Evolutionary conservation across 2,329 filamentous ascomycete genomes (phyloP), one percentile per base, ranked within the genome.

Genomic region (Thelonectria rubi): DNA sequence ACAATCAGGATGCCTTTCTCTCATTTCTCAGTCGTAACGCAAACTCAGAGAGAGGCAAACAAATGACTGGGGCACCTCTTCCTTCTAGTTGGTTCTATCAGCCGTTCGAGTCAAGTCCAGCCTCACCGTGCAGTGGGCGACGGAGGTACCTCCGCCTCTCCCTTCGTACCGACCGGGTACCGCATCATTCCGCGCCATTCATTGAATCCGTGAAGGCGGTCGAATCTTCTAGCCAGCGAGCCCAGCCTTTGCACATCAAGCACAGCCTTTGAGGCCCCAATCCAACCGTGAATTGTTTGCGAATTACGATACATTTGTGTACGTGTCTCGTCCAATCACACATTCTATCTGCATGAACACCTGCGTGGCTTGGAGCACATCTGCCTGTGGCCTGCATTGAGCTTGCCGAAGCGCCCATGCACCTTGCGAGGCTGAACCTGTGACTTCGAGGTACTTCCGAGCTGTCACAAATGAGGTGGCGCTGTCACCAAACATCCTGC

Each of bases 141-240:
- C n/a, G 26, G 26, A 30, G 26, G 26, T 30, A 30, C 26, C 26
- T 30, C 26, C 26, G 26, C 45, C n/a, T 37, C 17, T 24, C 18
- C 37, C 46, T 30, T 42, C 46, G 46, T 57, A 57, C 54, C 54
- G 46, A 57, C 54, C 4, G 40, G 54, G 58, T 61, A 47, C 53
- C 53, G 11, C 47, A 37, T 26, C 17, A 26, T 30, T 32, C 20
- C 51, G 51, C 57, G 32, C 51, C 45, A 55, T 57, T 24, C n/a
- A n/a, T n/a, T n/a, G n/a, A 6, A 57, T n/a, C 46, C 18, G 20
- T 14, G 20, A 43, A 43, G 17, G 65, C 49, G 49, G 57, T 68
- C 68, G 68, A 70, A 70, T 50, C 68, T 70, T 70, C 68, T 70
- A 70, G 68, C 62, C 61, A 58, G 60, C 53, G 5, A 20, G 40